Conservation (phyloP, 2,329 filamentous ascomycete species). For the Arachnomyces sp. region DNA sequence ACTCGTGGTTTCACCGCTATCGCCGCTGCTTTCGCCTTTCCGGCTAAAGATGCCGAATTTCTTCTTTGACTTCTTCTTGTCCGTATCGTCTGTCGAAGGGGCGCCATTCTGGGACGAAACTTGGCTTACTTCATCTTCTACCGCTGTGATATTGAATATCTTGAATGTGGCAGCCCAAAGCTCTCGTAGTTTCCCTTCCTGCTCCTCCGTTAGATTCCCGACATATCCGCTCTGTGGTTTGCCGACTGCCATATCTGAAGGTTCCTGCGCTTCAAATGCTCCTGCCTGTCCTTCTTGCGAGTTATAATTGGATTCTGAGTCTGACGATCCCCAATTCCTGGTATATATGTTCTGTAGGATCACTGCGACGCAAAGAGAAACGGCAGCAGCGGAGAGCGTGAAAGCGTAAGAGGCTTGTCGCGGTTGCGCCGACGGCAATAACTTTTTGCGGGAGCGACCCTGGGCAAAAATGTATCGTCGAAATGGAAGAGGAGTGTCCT, state of each 20-base stretch:
- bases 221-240: conserved; percentile 59
- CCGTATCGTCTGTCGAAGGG: conserved; percentile 18
- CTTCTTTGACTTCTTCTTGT: conserved; percentile 66
- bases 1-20: conserved; percentile 25
- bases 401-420: too few species aligned
- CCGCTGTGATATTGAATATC: conserved; percentile 54
- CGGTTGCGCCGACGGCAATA: too few species aligned
- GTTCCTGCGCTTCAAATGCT: too few species aligned
- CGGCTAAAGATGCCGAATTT: conserved; percentile 62
- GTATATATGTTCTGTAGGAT: too few species aligned
- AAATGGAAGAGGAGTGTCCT: too few species aligned
- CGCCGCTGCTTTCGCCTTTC: conserved; percentile 49
- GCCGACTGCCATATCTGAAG: conserved; percentile 20
- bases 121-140: conserved; percentile 15
- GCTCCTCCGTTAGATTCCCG: conserved; percentile 79
- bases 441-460: too few species aligned
- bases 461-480: too few species aligned
- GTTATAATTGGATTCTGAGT: too few species aligned
- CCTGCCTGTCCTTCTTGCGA: too few species aligned
- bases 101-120: conserved; percentile 18
- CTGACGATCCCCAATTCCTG: too few species aligned
- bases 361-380: too few species aligned
- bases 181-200: conserved; percentile 81
- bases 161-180: conserved; percentile 73
- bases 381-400: too few species aligned